Conservation (phyloP, 495 filamentous ascomycete genomes). For the Aspergillus sparsus region DNA sequence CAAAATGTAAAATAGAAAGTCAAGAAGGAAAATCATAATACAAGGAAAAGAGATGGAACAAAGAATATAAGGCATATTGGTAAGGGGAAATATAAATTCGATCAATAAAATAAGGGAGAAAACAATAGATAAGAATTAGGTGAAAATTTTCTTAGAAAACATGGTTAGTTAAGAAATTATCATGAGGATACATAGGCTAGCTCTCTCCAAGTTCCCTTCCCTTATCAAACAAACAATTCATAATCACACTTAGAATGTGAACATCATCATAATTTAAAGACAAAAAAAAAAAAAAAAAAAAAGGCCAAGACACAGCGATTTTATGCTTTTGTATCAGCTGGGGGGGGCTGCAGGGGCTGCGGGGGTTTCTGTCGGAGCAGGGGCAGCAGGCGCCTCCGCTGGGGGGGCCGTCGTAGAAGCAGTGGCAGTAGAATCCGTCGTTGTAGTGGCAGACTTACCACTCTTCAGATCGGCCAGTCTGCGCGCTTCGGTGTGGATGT, state of each 20-base stretch:
- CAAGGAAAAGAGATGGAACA: too few relatives aligned
- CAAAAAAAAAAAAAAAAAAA: background rate
- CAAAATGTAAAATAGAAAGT: background rate
- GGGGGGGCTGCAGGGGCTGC: background rate
- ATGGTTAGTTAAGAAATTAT: too few relatives aligned
- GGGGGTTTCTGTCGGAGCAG: conserved; percentile 11
- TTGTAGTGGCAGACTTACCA: conserved; percentile 60
- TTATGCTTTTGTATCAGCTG: background rate
- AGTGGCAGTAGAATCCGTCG: conserved; percentile 40
- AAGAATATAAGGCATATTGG: background rate
- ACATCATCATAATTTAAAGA: conserved; percentile 1
- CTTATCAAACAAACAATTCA: conserved; percentile 10
- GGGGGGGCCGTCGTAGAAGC: conserved; percentile 23
- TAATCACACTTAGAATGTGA: background rate
- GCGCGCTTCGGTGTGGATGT: conserved; percentile 87
- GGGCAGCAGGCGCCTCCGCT: conserved; percentile 27
- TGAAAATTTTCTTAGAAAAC: too few relatives aligned
- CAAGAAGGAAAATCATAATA: background rate
- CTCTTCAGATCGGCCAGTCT: conserved; percentile 86
- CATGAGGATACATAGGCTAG: too few relatives aligned
- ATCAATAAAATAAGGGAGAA: background rate
- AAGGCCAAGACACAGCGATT: conserved; percentile 1
- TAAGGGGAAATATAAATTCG: conserved; percentile 1
- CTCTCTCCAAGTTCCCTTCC: too few relatives aligned
- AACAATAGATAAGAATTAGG: too few relatives aligned